These are phyloP conservation scores for Zygoascus meyerae DNA, from an alignment of 1,139 yeast species.

Conservation along the genomic window DNA sequence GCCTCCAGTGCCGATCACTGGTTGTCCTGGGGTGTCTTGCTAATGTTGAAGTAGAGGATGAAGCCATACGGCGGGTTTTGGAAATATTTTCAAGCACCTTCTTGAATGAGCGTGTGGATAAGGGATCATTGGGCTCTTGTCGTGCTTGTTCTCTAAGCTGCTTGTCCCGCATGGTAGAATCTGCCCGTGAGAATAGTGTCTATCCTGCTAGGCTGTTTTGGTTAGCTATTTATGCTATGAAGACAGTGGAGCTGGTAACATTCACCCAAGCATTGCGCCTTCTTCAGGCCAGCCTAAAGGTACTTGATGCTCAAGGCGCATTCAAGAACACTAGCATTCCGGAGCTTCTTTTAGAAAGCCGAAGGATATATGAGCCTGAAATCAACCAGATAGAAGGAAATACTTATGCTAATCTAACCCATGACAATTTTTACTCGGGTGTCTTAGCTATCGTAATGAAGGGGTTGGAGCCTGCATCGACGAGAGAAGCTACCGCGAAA, in stretches of 20 bases:
- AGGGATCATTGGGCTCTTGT: slow-evolving; percentile 33
- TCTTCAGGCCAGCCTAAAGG: slow-evolving; percentile 25
- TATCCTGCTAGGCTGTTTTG: slow-evolving; percentile 60
- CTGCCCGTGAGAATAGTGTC: slow-evolving; percentile 50
- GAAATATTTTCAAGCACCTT: slow-evolving; percentile 29
- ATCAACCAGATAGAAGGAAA: slow-evolving; percentile 44
- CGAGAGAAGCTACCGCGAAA: slow-evolving; percentile 51
- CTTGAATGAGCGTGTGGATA: slow-evolving; percentile 25
- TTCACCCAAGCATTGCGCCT: slow-evolving; percentile 26
- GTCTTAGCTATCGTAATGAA: slow-evolving; percentile 49
- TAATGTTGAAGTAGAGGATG: slow-evolving; percentile 57
- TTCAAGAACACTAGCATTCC: slow-evolving; percentile 24
- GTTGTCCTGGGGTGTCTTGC: slow-evolving; percentile 68
- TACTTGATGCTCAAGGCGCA: slow-evolving; percentile 27
- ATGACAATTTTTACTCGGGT: slow-evolving; percentile 50
- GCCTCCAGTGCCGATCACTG: slow-evolving; percentile 67
- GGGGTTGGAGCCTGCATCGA: slow-evolving; percentile 60
- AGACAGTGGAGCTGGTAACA: slow-evolving; percentile 22
- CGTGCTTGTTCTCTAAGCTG: slow-evolving; percentile 34
- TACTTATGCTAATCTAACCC: slow-evolving; percentile 39
- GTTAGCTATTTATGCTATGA: slow-evolving; percentile 46
- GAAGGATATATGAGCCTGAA: slow-evolving; percentile 39
- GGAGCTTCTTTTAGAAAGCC: slow-evolving; percentile 36
- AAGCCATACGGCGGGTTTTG: slow-evolving; percentile 47
- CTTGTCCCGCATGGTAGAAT: slow-evolving; percentile 57